phyloP scores from a whole-genome alignment of 1,284 basidiomycete genomes.

The Melampsora americana region DNA sequence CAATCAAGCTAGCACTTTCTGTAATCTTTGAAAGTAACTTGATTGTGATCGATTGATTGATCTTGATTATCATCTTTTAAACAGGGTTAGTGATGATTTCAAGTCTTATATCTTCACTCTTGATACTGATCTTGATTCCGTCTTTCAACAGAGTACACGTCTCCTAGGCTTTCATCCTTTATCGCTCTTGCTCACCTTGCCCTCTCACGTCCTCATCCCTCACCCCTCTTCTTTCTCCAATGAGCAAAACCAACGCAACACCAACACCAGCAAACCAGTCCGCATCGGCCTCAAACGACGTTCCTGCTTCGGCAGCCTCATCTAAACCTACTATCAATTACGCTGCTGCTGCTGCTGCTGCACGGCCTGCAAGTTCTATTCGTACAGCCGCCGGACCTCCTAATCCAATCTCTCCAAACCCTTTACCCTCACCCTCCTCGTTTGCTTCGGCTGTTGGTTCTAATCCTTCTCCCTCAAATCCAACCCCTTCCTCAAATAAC shows the following conservation, averaged over 20 bases:
- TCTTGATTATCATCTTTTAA: too few relatives aligned
- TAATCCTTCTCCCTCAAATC: conserved; percentile 19
- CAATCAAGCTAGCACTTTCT: too few relatives aligned
- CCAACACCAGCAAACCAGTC: conserved; percentile 42
- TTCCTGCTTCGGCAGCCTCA: conserved; percentile 26
- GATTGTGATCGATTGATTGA: too few relatives aligned
- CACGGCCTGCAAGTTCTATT: conserved; percentile 22
- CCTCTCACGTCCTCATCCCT: neutral
- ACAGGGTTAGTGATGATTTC: too few relatives aligned
- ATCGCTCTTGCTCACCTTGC: neutral
- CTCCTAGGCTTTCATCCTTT: too few relatives aligned
- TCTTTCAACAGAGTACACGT: too few relatives aligned
- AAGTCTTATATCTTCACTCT: too few relatives aligned
- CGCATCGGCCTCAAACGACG: conserved; percentile 37
- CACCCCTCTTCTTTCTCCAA: conserved; percentile 38
- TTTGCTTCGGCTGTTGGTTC: conserved; percentile 39
- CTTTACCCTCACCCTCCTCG: conserved; percentile 13
- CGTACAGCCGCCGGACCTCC: conserved; percentile 10
- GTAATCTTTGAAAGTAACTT: too few relatives aligned
- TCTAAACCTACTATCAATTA: conserved; percentile 42
- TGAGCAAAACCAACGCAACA: conserved; percentile 45
- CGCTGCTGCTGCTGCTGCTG: conserved; percentile 43
- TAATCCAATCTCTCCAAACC: conserved; percentile 2
- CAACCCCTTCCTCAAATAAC: conserved; percentile 7
- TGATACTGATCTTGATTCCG: too few relatives aligned